A percentile compares a stretch with the other conserved stretches of the same genome.
These are phyloP conservation scores for Ascochyta koolunga DNA, from an alignment of 2,329 filamentous ascomycete genomes.

Conservation along the genomic window DNA sequence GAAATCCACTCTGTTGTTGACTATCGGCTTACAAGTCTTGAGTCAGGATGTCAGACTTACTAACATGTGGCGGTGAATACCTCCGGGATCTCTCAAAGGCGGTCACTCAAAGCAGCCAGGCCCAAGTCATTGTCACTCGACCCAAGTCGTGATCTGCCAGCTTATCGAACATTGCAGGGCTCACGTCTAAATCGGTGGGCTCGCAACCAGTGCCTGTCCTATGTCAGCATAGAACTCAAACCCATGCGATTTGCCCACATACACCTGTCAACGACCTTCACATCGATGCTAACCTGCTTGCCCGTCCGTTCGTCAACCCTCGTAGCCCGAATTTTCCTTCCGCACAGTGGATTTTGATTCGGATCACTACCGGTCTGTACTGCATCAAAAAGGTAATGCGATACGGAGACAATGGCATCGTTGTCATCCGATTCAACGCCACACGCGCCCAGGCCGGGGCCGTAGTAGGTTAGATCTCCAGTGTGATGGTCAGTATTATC, in stretches of 20 bases:
- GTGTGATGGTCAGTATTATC: constrained; percentile 59
- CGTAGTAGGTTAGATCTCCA: constrained; percentile 74
- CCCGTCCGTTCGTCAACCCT: constrained; percentile 54
- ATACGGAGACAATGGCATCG: constrained; percentile 71
- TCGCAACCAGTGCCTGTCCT: constrained; percentile 54
- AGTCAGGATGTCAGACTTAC: neutral
- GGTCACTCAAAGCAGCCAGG: constrained; percentile 50
- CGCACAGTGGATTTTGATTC: constrained; percentile 72
- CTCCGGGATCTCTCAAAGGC: neutral
- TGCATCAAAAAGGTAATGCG: constrained; percentile 70
- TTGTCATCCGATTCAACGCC: constrained; percentile 61
- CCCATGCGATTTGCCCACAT: constrained; percentile 14
- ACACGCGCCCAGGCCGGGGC: constrained; percentile 71
- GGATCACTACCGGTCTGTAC: constrained; percentile 56
- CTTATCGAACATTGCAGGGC: constrained; percentile 54
- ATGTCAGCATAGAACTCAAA: constrained; percentile 18
- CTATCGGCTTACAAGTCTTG: neutral
- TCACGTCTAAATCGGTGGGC: constrained; percentile 58
- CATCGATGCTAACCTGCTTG: constrained; percentile 59
- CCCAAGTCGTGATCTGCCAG: constrained; percentile 55
- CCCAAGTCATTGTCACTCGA: constrained; percentile 57
- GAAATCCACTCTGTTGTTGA: neutral
- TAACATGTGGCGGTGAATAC: neutral
- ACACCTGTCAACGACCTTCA: constrained; percentile 74
- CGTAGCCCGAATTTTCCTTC: constrained; percentile 66